Base-by-base conservation (phyloP, 1,139 yeast genomes). In the Petasospora fabianii region DNA sequence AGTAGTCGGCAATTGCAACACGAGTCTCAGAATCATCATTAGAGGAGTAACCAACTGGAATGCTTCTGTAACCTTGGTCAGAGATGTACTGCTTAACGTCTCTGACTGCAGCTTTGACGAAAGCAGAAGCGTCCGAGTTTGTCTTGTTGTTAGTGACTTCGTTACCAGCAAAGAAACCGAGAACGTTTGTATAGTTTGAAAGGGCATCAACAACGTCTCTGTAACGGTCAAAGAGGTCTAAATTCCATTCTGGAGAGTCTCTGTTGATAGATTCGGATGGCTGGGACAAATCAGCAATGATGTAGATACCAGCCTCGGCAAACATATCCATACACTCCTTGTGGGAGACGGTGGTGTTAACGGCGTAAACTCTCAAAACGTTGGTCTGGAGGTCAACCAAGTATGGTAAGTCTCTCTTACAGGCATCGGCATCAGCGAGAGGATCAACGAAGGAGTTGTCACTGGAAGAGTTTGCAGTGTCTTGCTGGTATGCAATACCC, bases 81-180 rank as follows among this genome's bases (percentile, higher is more conserved):
- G 67, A 67, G 59, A 84, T 80, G 65, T 84, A 84, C 21, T 74
- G 66, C 66, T 81, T 83, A 56, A 77, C 72, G 63, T 83, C 90
- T 65, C 90, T 77, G 49, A 84, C 69, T 32, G 88, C 92, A 44
- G 94, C 94, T 70, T 84, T 84, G 54, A 84, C 87, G 56, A 71
- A 82, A 24, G 90, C 82, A 36, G 90, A 82, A 39, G 92, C 80
- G 48, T 72, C 80, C 35, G 88, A 76, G 61, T 77, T 80, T 56
- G 75, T 56, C 33, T 60, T 67, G 57, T 80, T 83, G 59, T 84
- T 81, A 58, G 82, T 75, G 45, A 84, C 94, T 65, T 84, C 94
- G 58, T 84, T 84, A 49, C 84, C 94, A 36, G 94, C 94, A 56
- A 83, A 83, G 67, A 80, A 83, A 18, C 92, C 94, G 43, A 84